Evolutionary conservation across 441 rosid genomes (phyloP).

Genomic region (Gossypium gossypioides): DNA sequence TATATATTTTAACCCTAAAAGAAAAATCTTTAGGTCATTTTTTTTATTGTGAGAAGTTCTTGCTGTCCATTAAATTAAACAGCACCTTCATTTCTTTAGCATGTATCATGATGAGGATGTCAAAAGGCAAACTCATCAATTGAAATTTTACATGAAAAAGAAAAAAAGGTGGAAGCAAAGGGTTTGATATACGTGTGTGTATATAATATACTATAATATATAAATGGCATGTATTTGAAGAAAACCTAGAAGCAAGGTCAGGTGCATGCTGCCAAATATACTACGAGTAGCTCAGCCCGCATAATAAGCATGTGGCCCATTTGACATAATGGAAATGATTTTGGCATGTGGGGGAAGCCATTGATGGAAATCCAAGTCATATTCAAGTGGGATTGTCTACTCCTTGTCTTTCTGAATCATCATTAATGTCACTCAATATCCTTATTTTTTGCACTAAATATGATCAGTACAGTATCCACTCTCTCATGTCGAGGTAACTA

Average conservation of each 20-base stretch:
- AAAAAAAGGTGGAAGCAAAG: background rate
- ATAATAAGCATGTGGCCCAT: background rate
- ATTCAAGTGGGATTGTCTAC: conserved; percentile 19
- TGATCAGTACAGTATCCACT: background rate
- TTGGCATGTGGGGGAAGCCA: conserved; percentile 16
- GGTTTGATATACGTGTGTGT: background rate
- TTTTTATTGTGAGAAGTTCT: no score
- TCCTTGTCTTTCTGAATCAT: background rate
- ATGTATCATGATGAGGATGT: background rate
- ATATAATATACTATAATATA: background rate
- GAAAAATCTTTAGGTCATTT: no score
- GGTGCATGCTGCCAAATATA: background rate
- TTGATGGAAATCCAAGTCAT: conserved; percentile 35
- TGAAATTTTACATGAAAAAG: background rate
- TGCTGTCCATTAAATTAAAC: background rate
- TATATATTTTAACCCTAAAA: no score
- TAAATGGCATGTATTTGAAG: background rate
- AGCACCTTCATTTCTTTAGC: background rate
- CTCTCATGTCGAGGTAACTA: no score
- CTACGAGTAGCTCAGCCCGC: background rate
- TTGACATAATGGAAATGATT: conserved; percentile 17
- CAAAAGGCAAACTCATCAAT: background rate
- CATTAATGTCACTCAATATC: background rate
- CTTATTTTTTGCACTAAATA: background rate
- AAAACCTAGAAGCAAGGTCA: background rate